Percentiles rank a stretch among this genome's conserved stretches.
Conservation (phyloP, 257 asterid species). For the Petunia axillaris region DNA sequence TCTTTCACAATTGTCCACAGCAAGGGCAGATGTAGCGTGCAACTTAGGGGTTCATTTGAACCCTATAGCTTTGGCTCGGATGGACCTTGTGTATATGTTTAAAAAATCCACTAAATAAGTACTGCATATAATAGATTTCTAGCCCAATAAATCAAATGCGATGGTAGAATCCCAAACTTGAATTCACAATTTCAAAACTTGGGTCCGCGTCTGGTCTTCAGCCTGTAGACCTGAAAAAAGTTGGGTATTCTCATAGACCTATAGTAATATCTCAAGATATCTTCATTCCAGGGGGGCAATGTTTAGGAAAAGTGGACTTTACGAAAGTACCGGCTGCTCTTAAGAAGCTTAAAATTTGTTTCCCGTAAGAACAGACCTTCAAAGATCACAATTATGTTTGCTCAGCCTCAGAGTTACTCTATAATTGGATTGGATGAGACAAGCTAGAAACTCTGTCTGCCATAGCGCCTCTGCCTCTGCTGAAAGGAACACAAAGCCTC, state of each 20-base stretch:
- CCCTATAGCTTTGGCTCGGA: too few relatives aligned
- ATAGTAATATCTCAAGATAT: neutral
- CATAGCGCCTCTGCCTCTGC: constrained; percentile 61
- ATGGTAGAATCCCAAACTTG: too few relatives aligned
- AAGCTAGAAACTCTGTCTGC: constrained; percentile 32
- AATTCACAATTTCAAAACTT: too few relatives aligned
- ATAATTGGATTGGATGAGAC: neutral
- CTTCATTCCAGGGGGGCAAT: neutral
- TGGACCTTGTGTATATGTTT: too few relatives aligned
- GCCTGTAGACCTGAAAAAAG: neutral
- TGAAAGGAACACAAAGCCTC: constrained; percentile 61
- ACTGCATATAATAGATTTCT: too few relatives aligned
- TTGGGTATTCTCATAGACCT: neutral
- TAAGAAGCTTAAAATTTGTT: neutral
- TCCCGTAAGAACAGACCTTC: neutral
- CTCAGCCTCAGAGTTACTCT: neutral
- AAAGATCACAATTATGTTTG: neutral
- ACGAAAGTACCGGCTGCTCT: neutral
- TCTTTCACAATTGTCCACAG: neutral
- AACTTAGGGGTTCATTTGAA: too few relatives aligned
- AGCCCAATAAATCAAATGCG: too few relatives aligned
- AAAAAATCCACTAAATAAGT: too few relatives aligned
- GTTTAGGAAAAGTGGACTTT: neutral
- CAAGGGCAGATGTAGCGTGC: too few relatives aligned
- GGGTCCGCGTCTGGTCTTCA: neutral